Conservation (phyloP, 106 monocot genomes). For the Dendrobium nobile region DNA sequence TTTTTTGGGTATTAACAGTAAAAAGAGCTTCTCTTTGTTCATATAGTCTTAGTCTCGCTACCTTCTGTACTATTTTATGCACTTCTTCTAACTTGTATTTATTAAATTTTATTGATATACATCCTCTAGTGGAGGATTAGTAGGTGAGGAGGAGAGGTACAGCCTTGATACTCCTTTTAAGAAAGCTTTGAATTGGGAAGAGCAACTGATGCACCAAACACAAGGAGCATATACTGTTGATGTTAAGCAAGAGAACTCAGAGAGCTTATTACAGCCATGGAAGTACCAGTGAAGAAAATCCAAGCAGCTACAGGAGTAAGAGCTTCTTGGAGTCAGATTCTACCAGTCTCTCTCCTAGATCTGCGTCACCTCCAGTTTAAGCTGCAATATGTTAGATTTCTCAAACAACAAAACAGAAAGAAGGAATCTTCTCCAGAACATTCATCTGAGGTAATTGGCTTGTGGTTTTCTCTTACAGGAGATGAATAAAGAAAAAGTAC, state of each 20-base stretch:
- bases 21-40: background rate
- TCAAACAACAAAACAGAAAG: slow-evolving; percentile 27
- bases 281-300: slow-evolving; percentile 13
- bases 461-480: background rate
- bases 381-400: slow-evolving; percentile 52
- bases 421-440: background rate
- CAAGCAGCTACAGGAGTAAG: background rate
- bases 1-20: too few species aligned
- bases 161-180: slow-evolving; percentile 24
- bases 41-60: background rate
- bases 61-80: background rate
- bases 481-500: background rate
- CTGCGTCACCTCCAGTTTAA: slow-evolving; percentile 50
- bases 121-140: slow-evolving; percentile 44
- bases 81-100: background rate
- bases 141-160: slow-evolving; percentile 43
- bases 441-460: slow-evolving; percentile 39
- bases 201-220: slow-evolving; percentile 27
- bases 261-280: slow-evolving; percentile 10
- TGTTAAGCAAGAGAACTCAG: slow-evolving; percentile 25
- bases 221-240: slow-evolving; percentile 4
- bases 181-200: slow-evolving; percentile 42
- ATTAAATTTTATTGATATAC: background rate
- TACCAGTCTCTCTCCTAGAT: slow-evolving; percentile 46
- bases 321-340: slow-evolving; percentile 13